phyloP scores from a whole-genome alignment of 106 monocot genomes.

The Phalaenopsis equestris region DNA sequence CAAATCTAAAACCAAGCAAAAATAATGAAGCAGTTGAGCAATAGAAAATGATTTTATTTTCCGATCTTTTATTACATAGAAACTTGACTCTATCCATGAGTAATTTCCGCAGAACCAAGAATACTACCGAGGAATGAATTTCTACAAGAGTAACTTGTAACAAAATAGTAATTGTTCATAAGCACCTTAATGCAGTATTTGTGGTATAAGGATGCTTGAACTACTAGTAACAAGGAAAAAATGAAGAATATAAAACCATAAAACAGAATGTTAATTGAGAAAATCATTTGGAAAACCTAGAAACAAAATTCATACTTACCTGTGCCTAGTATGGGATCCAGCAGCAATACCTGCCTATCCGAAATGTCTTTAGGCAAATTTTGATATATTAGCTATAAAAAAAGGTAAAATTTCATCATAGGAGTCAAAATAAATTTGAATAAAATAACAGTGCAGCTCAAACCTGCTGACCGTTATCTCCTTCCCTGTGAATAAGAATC shows the following conservation, averaged over 20 bases:
- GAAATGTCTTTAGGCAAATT: constrained; percentile 90
- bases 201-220: background rate
- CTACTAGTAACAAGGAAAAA: background rate
- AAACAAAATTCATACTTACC: constrained; percentile 31
- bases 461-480: constrained; percentile 97
- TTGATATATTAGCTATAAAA: constrained; percentile 79
- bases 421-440: background rate
- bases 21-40: no score
- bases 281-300: no score
- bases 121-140: no score
- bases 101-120: no score
- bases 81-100: no score
- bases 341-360: constrained; percentile 80
- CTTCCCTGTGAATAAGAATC: constrained; percentile 93
- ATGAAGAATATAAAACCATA: background rate
- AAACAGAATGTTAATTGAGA: background rate
- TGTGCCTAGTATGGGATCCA: constrained; percentile 96
- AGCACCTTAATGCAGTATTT: no score
- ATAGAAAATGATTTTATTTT: no score
- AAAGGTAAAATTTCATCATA: constrained; percentile 7
- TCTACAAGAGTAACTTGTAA: no score
- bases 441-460: constrained; percentile 14
- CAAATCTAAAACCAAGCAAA: no score
- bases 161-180: no score
- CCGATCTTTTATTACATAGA: no score